Base-by-base conservation (phyloP, 495 filamentous ascomycete species). In the Pyrenula aspistea region DNA sequence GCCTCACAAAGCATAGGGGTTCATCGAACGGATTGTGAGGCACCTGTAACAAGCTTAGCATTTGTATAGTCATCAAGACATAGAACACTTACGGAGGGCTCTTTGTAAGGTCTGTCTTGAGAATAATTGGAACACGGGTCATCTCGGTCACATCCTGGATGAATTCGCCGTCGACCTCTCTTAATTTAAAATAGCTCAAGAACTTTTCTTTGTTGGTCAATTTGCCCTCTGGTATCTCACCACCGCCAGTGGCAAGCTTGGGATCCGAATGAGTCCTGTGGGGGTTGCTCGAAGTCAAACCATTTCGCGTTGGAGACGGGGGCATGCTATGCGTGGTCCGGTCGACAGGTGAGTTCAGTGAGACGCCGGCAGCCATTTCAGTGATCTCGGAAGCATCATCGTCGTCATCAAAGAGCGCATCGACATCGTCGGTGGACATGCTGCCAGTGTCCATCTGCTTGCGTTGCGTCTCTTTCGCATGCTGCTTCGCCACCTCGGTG, bases 131-230 rank as follows among this genome's bases (percentile, higher is more conserved):
- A 53, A 98, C 89, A 56, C 91, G 79, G 36, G 90, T 92, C 89
- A 98, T 96, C 78, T 98, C 93, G 23, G 83, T 89, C 59, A 98
- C 91, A 68, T 97, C 93, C 69, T 98, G 93, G 63, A 98, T 95
- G 73, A 94, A 91, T 55, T 96, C 89, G 31, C 94, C 91, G 59
- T 87, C 86, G 72, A 94, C 90, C 65, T 98, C 94, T 50, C 94
- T 77, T 62, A 98, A 74, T 62, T 83, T 84, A 75, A 98, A 97
- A 53, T 90, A 75, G 63, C 85, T 88, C 58, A 95, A 68, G 70
- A 96, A 97, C 73, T 94, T 95, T 77, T 97, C 93, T 77, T 94
- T 95, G 76, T 95, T 89, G 57, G 79, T 90, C 65, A 91, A 68
- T 61, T 91, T 88, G 53, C 80, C 78, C 69, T 96, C 91, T 2